These are phyloP conservation scores for Metahyphopichia silvanorum DNA, from an alignment of 805 yeast species.

Conservation along the genomic window DNA sequence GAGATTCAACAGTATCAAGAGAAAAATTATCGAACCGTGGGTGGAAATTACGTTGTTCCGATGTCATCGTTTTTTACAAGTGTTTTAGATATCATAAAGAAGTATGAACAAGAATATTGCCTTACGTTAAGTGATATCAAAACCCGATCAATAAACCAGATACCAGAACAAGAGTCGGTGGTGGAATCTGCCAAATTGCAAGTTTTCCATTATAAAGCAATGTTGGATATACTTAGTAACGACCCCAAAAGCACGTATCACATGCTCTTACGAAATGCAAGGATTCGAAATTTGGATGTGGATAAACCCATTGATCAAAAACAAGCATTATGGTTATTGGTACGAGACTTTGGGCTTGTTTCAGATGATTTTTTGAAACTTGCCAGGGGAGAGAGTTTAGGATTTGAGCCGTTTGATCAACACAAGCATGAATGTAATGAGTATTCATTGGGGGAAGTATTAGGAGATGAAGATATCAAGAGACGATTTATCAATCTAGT, in stretches of 20 bases:
- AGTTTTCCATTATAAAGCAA: conserved; percentile 54
- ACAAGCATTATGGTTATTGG: conserved; percentile 34
- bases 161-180: conserved; percentile 52
- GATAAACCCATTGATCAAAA: conserved; percentile 47
- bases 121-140: conserved; percentile 49
- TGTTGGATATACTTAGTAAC: conserved; percentile 37
- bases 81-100: conserved; percentile 9
- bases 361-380: conserved; percentile 42
- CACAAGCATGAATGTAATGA: conserved; percentile 1
- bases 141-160: conserved; percentile 43
- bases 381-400: conserved; percentile 43
- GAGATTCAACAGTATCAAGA: conserved; percentile 19
- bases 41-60: conserved; percentile 17
- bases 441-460: neutral
- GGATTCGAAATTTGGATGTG: conserved; percentile 44
- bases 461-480: neutral
- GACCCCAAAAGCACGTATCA: conserved; percentile 23
- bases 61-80: conserved; percentile 17
- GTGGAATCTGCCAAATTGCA: conserved; percentile 52
- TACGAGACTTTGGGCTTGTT: conserved; percentile 32
- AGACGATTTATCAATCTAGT: no score
- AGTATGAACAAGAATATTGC: conserved; percentile 9
- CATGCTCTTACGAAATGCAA: conserved; percentile 44
- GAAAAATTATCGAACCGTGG: conserved; percentile 6
- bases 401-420: conserved; percentile 39